Percentiles rank a stretch among this genome's conserved stretches.
phyloP scores from a whole-genome alignment of 257 asterid genomes.

The Schizonepeta tenuifolia region DNA sequence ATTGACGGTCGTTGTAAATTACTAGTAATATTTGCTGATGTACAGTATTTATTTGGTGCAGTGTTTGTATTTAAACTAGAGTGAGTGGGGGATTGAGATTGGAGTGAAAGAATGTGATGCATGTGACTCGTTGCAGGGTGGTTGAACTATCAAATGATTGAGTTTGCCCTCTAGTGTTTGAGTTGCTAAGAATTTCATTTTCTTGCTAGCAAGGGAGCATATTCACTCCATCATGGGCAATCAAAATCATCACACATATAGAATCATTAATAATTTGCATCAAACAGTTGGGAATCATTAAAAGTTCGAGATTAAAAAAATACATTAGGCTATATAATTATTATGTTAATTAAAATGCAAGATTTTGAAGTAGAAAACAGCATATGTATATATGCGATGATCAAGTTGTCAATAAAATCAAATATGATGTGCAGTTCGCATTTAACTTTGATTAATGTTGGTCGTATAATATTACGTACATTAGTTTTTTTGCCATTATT shows the following conservation, averaged over 20 bases:
- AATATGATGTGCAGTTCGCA: not conserved
- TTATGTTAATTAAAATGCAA: slow-evolving; percentile 15
- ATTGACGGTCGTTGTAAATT: too few species aligned
- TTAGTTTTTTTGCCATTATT: too few species aligned
- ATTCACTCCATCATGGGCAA: slow-evolving; percentile 29
- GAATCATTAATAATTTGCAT: slow-evolving; percentile 1
- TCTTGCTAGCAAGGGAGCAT: slow-evolving; percentile 3
- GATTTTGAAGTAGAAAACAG: slow-evolving; percentile 21
- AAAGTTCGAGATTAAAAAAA: slow-evolving; percentile 25
- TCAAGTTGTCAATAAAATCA: not conserved
- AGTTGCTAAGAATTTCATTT: slow-evolving; percentile 21
- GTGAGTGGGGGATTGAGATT: slow-evolving; percentile 32
- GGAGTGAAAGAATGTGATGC: slow-evolving; percentile 50
- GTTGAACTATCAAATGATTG: slow-evolving; percentile 68
- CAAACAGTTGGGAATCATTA: slow-evolving; percentile 30
- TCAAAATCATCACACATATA: slow-evolving; percentile 3
- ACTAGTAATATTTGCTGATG: too few species aligned
- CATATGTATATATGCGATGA: not conserved
- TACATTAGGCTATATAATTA: not conserved
- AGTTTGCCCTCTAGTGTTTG: slow-evolving; percentile 40
- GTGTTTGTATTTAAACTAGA: not conserved
- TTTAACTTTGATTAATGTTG: not conserved
- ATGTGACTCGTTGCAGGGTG: slow-evolving; percentile 58
- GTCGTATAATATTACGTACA: too few species aligned
- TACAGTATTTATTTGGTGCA: too few species aligned